Conservation (phyloP, 768 basidiomycete species). For the Tulasnella sp. region DNA sequence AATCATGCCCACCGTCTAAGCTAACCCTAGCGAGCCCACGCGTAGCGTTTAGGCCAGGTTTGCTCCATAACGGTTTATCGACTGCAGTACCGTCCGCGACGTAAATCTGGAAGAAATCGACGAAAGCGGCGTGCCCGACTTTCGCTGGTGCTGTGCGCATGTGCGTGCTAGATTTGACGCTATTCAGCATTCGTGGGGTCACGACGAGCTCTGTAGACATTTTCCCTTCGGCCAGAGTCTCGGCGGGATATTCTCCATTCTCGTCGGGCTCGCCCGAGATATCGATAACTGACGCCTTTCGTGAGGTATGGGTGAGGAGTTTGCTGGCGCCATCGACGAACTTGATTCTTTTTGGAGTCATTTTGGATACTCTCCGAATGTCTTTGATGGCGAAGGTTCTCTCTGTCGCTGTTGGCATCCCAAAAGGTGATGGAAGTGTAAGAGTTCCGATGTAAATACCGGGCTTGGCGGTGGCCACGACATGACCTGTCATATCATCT, state of each 20-base stretch:
- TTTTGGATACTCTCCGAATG: constrained; percentile 50
- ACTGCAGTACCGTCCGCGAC: constrained; percentile 44
- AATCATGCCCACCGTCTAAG: constrained; percentile 68
- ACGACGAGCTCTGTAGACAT: constrained; percentile 58
- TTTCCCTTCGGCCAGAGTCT: constrained; percentile 51
- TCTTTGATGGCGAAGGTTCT: constrained; percentile 46
- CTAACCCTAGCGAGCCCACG: constrained; percentile 59
- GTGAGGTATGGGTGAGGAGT: constrained; percentile 58
- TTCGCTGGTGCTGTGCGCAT: constrained; percentile 34
- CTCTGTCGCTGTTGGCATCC: constrained; percentile 14
- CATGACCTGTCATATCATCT: constrained; percentile 56
- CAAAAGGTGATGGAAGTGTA: constrained; percentile 43
- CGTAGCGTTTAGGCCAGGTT: constrained; percentile 59
- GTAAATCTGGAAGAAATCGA: constrained; percentile 68
- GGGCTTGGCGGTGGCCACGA: constrained; percentile 59
- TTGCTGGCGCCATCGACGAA: constrained; percentile 52
- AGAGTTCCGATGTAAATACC: constrained; percentile 66
- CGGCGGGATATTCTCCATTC: constrained; percentile 48
- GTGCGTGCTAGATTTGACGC: constrained; percentile 27
- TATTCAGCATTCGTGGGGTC: neutral
- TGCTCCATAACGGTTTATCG: constrained; percentile 57
- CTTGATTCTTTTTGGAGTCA: constrained; percentile 50
- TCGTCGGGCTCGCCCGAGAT: constrained; percentile 46
- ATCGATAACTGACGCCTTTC: constrained; percentile 51
- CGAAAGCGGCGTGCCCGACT: constrained; percentile 52